A percentile compares a stretch with the other conserved stretches of the same genome.
These are phyloP conservation scores for Calocera viscosa DNA, from an alignment of 768 basidiomycete genomes.

Conservation along the genomic window DNA sequence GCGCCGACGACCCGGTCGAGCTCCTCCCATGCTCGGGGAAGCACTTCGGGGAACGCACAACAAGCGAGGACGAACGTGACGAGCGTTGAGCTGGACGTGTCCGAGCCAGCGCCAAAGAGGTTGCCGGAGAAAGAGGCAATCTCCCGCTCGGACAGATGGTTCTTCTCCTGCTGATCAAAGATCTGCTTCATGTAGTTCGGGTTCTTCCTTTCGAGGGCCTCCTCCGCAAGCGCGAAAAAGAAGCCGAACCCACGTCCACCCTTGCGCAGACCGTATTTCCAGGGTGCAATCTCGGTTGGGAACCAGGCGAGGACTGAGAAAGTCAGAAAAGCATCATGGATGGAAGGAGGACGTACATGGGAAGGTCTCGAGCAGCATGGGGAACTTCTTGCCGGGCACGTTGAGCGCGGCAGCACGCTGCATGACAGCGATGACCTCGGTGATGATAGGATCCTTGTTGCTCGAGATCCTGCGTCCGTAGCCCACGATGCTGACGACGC, in stretches of 20 bases:
- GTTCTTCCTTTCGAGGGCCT: background rate
- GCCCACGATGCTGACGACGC: background rate
- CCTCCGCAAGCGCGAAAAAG: background rate
- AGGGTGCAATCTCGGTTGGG: background rate
- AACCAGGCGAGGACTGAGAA: background rate
- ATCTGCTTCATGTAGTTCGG: background rate
- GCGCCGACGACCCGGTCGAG: constrained; percentile 20
- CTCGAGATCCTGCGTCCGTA: background rate
- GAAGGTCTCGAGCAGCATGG: background rate
- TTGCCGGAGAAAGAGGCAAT: background rate
- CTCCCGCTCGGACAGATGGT: background rate
- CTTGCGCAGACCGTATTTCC: background rate
- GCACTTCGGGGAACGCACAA: constrained; percentile 18
- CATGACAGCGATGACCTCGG: constrained; percentile 1
- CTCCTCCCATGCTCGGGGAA: constrained; percentile 22
- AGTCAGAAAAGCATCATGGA: background rate
- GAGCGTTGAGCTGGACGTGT: background rate
- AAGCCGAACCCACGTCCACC: background rate
- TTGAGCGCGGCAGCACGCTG: background rate
- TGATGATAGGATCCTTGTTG: background rate
- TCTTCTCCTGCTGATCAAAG: background rate
- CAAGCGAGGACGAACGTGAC: constrained; percentile 2
- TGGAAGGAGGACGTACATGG: background rate
- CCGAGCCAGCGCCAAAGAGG: background rate
- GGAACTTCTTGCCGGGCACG: background rate